Base-by-base conservation (phyloP, 495 filamentous ascomycete genomes). In the Pyrenula aspistea region DNA sequence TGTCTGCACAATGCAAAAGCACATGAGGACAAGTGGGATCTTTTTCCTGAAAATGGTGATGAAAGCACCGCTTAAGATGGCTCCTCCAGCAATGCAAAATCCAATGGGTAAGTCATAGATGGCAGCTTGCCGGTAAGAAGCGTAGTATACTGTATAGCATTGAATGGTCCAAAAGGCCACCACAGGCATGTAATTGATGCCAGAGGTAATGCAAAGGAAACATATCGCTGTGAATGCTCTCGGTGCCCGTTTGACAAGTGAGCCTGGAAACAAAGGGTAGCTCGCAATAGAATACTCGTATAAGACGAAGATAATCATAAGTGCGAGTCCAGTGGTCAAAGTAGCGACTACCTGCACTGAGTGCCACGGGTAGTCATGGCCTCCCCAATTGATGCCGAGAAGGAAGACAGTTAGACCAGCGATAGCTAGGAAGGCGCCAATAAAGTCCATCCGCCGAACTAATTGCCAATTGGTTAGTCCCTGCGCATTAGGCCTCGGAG, bases 51-150 rank as follows among this genome's bases (percentile, higher is more conserved):
- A 54, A 22, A 54, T 54, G 2, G 53, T 25, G 4, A 54, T 1
- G 23, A 54, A 20, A 1, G 31, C 15, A n/a, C 23, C 53, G 31
- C 23, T 25, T 25, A 54, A 20, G n/a, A 54, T 31, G 10, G 19
- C 53, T 24, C 53, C 53, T 24, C 53, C 53, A 11, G 31, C 23
- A 54, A 54, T 54, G 22, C 53, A 54, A n/a, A 54, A 54, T n/a
- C 53, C 53, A 24, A 54, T 25, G 10, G 53, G 53, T 31, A 54
- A 24, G 31, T 24, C 31, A 2, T 31, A 31, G n/a, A 54, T n/a
- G 11, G 23, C 53, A 31, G 53, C 53, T 31, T 54, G 53, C 2
- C 20, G 31, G 10, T 22, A 31, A n/a, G 24, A n/a, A 24, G 53
- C 24, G n/a, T 25, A 24, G n/a, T 54, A 54, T 1, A 54, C 53